These are phyloP conservation scores for Penicillium sclerotigenum DNA, from an alignment of 2,329 filamentous ascomycete species.

Conservation along the genomic window DNA sequence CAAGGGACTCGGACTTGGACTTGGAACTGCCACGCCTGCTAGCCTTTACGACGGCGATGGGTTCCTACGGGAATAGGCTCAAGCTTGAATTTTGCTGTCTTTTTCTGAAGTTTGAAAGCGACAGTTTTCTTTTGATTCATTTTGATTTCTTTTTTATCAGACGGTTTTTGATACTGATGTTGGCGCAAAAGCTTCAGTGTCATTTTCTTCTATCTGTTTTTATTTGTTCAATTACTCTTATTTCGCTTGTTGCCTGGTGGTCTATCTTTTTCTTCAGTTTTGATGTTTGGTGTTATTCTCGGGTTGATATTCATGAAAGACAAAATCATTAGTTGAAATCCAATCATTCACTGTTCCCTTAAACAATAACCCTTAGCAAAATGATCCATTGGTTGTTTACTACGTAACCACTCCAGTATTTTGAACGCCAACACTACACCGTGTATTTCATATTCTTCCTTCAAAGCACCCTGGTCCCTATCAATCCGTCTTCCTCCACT, in stretches of 20 bases:
- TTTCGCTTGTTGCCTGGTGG: slow-evolving; percentile 5
- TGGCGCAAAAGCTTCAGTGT: background rate
- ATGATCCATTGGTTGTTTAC: background rate
- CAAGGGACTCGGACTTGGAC: slow-evolving; percentile 29
- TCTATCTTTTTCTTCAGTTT: background rate
- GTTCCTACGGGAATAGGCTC: slow-evolving; percentile 36
- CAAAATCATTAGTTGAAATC: slow-evolving; percentile 22
- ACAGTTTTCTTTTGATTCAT: background rate
- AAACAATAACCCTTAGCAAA: background rate
- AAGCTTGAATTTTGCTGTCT: slow-evolving; percentile 1
- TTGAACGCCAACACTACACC: slow-evolving; percentile 1
- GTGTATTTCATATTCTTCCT: background rate
- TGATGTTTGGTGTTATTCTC: slow-evolving; percentile 6
- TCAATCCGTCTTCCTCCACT: slow-evolving; percentile 52
- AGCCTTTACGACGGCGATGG: slow-evolving; percentile 48
- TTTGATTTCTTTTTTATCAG: background rate
- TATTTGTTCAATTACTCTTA: background rate
- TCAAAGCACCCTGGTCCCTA: background rate
- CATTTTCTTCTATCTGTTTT: background rate
- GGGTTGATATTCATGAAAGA: slow-evolving; percentile 16
- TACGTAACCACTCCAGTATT: background rate
- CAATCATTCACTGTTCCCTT: background rate
- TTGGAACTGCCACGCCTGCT: slow-evolving; percentile 39
- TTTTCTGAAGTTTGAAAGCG: slow-evolving; percentile 2
- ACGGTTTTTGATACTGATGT: background rate